Percentiles rank a stretch among this genome's conserved stretches.
Conservation (phyloP, 129 eudicot genomes). For the Saussurea involucrata region DNA sequence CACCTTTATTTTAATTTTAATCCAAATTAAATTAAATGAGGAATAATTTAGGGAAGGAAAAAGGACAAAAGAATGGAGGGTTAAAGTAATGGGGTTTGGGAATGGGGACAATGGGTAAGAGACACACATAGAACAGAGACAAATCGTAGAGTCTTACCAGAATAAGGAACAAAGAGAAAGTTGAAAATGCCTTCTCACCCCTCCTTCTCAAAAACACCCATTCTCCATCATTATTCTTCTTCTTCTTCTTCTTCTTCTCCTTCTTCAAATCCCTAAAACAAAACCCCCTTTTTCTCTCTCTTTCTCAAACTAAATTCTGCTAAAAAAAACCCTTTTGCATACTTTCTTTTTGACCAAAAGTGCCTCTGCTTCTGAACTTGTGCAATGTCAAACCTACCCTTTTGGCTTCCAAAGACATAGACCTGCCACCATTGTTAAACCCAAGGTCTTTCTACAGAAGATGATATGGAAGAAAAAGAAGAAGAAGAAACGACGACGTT, state of each 20-base stretch:
- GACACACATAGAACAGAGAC: constrained; percentile 16
- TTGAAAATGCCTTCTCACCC: constrained; percentile 47
- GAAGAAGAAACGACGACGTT: too few species aligned
- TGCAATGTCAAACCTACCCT: too few species aligned
- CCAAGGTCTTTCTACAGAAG: too few species aligned
- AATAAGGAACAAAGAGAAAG: constrained; percentile 44
- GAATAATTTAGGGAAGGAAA: background rate
- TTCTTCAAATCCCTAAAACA: background rate
- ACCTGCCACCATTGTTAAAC: too few species aligned
- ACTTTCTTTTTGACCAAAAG: constrained; percentile 6
- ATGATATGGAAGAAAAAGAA: background rate
- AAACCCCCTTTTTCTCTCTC: background rate
- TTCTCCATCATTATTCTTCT: too few species aligned
- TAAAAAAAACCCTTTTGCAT: background rate
- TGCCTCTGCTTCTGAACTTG: background rate
- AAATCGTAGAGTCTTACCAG: constrained; percentile 25
- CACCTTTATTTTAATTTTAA: too few species aligned
- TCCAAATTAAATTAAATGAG: too few species aligned
- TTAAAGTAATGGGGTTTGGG: constrained; percentile 7
- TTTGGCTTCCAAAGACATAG: too few species aligned
- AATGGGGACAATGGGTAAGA: constrained; percentile 5
- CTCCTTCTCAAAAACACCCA: constrained; percentile 6
- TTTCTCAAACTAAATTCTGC: constrained; percentile 1
- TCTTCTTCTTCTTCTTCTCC: background rate
- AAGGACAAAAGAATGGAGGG: constrained; percentile 8